Evolutionary conservation across 2,329 filamentous ascomycete species (phyloP).

Genomic region (Incumbomyces delicatus): DNA sequence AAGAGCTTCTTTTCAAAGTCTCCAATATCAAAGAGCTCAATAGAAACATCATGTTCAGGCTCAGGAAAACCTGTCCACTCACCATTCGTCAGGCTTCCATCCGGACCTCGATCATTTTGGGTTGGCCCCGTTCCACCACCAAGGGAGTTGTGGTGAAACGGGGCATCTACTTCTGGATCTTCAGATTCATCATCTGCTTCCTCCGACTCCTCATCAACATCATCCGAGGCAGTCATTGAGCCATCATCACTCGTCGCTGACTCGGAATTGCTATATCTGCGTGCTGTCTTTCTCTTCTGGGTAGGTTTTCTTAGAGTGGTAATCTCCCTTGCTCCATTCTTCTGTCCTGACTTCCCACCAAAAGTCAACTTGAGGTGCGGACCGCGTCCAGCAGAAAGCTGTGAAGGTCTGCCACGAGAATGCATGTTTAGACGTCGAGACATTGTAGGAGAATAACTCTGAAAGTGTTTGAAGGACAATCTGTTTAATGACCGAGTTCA

Average conservation of each 20-base stretch:
- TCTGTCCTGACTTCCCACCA: conserved; percentile 3
- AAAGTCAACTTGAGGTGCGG: conserved; percentile 5
- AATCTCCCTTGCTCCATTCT: conserved; percentile 6
- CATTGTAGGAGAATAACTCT: conserved; percentile 6
- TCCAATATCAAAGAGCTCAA: conserved; percentile 6
- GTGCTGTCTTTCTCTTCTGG: not conserved
- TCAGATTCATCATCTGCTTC: conserved; percentile 35
- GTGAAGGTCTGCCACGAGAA: conserved; percentile 16
- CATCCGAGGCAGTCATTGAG: conserved; percentile 20
- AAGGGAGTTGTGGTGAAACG: conserved; percentile 32
- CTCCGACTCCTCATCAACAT: conserved; percentile 27
- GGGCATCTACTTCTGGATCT: conserved; percentile 30
- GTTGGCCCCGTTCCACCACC: conserved; percentile 32
- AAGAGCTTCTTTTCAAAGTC: conserved; percentile 18
- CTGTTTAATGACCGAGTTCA: no score
- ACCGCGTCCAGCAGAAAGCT: conserved; percentile 7
- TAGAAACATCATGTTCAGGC: not conserved
- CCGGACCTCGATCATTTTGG: conserved; percentile 9
- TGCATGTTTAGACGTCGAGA: conserved; percentile 15
- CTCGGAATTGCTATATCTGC: conserved; percentile 4
- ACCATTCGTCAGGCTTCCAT: conserved; percentile 7
- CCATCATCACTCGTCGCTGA: conserved; percentile 13
- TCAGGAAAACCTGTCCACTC: conserved; percentile 7
- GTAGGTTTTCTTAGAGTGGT: conserved; percentile 8
- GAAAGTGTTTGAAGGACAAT: no score